Evolutionary conservation across 2,329 filamentous ascomycete genomes (phyloP).

Genomic region (Trichoderma sp.): DNA sequence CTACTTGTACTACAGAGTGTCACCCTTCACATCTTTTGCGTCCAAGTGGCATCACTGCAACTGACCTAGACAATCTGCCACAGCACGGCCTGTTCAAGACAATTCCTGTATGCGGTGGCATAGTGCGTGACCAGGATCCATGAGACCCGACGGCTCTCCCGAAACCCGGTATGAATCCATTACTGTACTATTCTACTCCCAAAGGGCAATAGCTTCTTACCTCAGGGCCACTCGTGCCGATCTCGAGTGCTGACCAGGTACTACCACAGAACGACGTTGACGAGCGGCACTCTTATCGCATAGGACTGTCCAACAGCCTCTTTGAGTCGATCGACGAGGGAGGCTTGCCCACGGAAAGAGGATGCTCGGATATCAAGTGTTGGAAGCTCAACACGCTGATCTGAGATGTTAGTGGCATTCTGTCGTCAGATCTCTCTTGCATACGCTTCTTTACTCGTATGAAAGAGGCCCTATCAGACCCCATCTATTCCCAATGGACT

Average conservation of each 20-base stretch:
- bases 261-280: not conserved
- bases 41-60: not conserved
- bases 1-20: not conserved
- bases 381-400: not conserved
- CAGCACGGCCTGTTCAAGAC: not conserved
- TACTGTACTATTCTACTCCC: not conserved
- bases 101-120: not conserved
- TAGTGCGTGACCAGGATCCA: not conserved
- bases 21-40: not conserved
- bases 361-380: not conserved
- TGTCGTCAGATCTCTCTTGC: slow-evolving; percentile 12
- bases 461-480: not conserved
- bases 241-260: not conserved
- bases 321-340: not conserved
- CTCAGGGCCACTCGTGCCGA: not conserved
- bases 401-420: slow-evolving; percentile 6
- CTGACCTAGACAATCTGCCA: not conserved
- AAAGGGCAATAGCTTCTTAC: not conserved
- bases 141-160: not conserved
- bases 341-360: not conserved
- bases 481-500: not conserved
- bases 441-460: not conserved
- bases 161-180: not conserved
- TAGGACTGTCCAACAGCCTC: not conserved
- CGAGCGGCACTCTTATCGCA: not conserved